These are phyloP conservation scores for Coprinellus aureogranulatus DNA, from an alignment of 768 basidiomycete genomes.

Conservation along the genomic window DNA sequence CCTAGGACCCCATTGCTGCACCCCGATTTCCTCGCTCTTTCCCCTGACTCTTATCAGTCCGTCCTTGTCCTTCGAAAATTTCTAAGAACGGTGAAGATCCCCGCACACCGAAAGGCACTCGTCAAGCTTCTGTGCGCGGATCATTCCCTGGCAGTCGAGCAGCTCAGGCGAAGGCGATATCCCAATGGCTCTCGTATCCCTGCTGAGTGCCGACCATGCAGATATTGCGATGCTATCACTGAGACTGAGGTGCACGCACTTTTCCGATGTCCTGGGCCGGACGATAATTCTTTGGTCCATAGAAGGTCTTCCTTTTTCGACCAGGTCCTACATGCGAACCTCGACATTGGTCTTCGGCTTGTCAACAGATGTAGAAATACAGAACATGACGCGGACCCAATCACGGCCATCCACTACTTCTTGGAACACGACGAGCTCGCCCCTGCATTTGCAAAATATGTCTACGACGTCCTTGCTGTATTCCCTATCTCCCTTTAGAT, in stretches of 20 bases:
- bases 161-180: background rate
- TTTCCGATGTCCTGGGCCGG: background rate
- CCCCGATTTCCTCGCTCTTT: background rate
- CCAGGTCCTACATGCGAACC: background rate
- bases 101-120: background rate
- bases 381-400: background rate
- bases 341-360: too few relatives aligned
- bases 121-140: background rate
- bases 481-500: background rate
- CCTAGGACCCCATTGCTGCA: background rate
- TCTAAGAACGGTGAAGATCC: background rate
- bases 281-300: background rate
- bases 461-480: background rate
- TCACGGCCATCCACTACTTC: background rate
- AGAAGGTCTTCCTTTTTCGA: background rate
- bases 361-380: background rate
- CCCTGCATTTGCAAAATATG: background rate
- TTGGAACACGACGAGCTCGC: background rate
- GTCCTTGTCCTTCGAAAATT: background rate
- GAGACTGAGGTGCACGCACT: background rate
- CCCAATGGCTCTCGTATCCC: background rate
- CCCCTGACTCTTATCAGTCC: background rate
- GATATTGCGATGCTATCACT: background rate
- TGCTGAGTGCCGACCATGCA: background rate
- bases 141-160: background rate